Percentiles rank a stretch among this genome's conserved stretches.
Evolutionary conservation across 208 protist species (phyloP).

Genomic region (Strigomonas culicis): DNA sequence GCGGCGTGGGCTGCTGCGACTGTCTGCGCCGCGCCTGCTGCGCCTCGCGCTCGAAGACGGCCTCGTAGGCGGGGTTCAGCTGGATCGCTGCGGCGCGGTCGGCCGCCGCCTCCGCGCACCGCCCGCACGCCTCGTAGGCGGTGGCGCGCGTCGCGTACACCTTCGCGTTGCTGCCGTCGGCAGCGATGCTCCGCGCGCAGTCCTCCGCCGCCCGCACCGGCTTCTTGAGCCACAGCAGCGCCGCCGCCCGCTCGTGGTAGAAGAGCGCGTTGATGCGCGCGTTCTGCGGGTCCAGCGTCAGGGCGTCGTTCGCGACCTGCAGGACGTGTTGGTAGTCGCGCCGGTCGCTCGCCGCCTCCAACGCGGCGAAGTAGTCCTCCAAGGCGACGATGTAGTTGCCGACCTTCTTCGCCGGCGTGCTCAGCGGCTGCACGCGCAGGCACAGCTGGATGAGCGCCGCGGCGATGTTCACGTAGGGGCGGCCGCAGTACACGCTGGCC

Average conservation of each 20-base stretch:
- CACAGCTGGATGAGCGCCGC: conserved; percentile 63
- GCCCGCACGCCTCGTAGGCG: conserved; percentile 23
- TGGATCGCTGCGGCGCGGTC: conserved; percentile 38
- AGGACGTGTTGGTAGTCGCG: conserved; percentile 31
- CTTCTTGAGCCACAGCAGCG: conserved; percentile 26
- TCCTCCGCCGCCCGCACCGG: conserved; percentile 51
- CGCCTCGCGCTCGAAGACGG: neutral
- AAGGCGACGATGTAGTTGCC: conserved; percentile 61
- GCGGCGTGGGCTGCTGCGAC: neutral
- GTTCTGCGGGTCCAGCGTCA: conserved; percentile 49
- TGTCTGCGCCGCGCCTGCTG: neutral
- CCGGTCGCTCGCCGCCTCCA: conserved; percentile 23
- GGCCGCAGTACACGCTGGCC: conserved; percentile 72
- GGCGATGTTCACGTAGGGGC: conserved; percentile 65
- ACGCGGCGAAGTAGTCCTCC: conserved; percentile 43
- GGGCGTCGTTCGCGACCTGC: conserved; percentile 31
- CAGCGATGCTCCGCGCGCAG: conserved; percentile 42
- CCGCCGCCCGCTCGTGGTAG: conserved; percentile 44
- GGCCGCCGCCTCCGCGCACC: conserved; percentile 33
- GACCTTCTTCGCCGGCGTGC: conserved; percentile 54
- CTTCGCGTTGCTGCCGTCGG: conserved; percentile 32
- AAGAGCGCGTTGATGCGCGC: conserved; percentile 36
- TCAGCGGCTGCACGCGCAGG: conserved; percentile 41
- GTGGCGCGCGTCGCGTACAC: conserved; percentile 55
- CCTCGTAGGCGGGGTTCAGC: conserved; percentile 23